Conservation (phyloP, 148 eudicot genomes). For the Heliamphora exappendiculata region DNA sequence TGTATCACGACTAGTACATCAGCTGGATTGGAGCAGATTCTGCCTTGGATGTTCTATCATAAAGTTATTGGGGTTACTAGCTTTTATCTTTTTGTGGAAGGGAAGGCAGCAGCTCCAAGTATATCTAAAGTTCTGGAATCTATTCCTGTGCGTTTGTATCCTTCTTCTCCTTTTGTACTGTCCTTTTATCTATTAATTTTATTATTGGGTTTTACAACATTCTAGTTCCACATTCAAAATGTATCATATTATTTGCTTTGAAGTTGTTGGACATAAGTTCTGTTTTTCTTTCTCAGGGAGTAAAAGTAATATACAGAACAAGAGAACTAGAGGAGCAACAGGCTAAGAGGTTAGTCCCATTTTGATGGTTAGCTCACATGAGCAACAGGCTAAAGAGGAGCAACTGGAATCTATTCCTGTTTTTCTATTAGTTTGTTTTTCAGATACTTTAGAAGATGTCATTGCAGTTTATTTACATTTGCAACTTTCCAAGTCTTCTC, state of each 20-base stretch:
- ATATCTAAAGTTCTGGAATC: conserved; percentile 80
- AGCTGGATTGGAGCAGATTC: conserved; percentile 71
- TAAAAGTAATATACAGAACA: conserved; percentile 78
- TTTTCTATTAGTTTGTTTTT: not conserved
- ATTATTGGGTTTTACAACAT: not conserved
- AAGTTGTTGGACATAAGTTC: not conserved
- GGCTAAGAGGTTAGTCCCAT: conserved; percentile 57
- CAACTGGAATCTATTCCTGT: not conserved
- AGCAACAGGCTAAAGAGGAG: not conserved
- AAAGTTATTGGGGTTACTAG: conserved; percentile 80
- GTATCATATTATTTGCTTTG: not conserved
- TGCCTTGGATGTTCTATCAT: conserved; percentile 88
- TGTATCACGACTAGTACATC: conserved; percentile 74
- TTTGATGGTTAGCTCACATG: conserved; percentile 5
- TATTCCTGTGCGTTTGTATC: conserved; percentile 60
- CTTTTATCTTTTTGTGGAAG: conserved; percentile 86
- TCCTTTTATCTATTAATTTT: conserved; percentile 1
- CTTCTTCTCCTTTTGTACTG: not conserved
- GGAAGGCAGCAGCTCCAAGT: conserved; percentile 78
- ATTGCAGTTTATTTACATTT: not conserved
- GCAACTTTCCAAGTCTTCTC: not conserved
- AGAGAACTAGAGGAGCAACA: conserved; percentile 79
- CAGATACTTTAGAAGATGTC: not conserved
- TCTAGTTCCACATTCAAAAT: not conserved
- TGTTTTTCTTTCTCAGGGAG: conserved; percentile 46